A percentile compares a stretch with the other conserved stretches of the same genome.
Evolutionary conservation across 2,329 filamentous ascomycete species (phyloP).

Genomic region (Alternaria conjuncta): DNA sequence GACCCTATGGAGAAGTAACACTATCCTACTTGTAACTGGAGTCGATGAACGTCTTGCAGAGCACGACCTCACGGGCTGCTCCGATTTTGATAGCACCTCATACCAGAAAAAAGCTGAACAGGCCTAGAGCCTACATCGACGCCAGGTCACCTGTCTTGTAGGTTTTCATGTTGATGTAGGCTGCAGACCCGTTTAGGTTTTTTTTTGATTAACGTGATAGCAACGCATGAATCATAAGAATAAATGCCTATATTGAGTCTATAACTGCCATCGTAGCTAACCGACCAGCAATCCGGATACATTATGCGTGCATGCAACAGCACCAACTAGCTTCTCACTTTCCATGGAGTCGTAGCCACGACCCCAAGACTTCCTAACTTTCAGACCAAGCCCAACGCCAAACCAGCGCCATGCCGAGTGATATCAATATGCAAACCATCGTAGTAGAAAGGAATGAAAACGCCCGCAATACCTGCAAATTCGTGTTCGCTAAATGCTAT

Average conservation of each 20-base stretch:
- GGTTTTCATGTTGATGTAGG: no score
- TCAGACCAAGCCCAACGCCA: background rate
- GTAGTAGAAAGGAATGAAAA: background rate
- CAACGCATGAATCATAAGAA: background rate
- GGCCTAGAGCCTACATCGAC: no score
- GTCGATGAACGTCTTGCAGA: background rate
- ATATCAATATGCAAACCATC: background rate
- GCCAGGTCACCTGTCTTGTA: no score
- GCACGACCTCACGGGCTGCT: background rate
- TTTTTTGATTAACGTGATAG: no score
- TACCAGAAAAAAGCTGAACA: no score
- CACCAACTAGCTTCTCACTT: background rate
- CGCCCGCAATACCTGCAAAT: background rate
- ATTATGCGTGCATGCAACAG: background rate
- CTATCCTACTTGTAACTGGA: background rate
- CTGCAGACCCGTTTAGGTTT: no score
- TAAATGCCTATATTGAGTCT: background rate
- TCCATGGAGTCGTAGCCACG: background rate
- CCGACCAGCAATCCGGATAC: background rate
- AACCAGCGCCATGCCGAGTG: conserved; percentile 3
- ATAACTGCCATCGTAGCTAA: background rate
- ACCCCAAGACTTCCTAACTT: background rate
- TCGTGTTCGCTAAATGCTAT: background rate
- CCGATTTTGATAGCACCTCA: background rate
- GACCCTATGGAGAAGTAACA: background rate